A percentile compares a stretch with the other conserved stretches of the same genome.
Conservation (phyloP, 2,329 filamentous ascomycete genomes). For the Apiospora arundinis region DNA sequence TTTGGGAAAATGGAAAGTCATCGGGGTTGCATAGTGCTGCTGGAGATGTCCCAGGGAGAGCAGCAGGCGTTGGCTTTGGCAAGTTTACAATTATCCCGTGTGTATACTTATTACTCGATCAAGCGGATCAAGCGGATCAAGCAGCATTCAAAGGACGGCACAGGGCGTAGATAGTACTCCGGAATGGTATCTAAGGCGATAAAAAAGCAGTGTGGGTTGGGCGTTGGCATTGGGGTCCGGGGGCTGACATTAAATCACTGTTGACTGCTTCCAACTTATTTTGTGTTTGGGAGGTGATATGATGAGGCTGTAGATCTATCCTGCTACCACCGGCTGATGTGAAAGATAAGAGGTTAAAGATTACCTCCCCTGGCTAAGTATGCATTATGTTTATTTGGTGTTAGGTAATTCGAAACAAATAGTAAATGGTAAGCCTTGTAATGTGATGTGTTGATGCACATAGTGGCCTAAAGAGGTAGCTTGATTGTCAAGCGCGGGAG, state of each 20-base stretch:
- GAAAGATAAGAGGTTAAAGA: neutral
- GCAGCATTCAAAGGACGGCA: conserved; percentile 9
- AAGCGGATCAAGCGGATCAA: conserved; percentile 7
- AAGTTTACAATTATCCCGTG: neutral
- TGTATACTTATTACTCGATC: conserved; percentile 17
- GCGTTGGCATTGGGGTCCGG: neutral
- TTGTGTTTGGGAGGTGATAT: neutral
- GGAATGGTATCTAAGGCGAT: neutral
- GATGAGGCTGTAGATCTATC: neutral
- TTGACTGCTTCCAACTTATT: neutral
- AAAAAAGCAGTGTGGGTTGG: conserved; percentile 14
- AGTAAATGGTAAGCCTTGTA: neutral
- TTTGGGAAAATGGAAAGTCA: conserved; percentile 16
- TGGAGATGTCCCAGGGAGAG: conserved; percentile 3
- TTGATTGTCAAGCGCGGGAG: conserved; percentile 2
- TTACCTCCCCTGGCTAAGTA: neutral
- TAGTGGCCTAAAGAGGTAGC: conserved; percentile 2
- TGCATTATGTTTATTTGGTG: neutral
- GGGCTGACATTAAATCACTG: neutral
- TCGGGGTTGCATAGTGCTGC: conserved; percentile 16
- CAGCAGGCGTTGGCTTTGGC: conserved; percentile 15
- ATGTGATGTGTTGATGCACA: neutral
- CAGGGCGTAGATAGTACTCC: conserved; percentile 14
- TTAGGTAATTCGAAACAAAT: neutral
- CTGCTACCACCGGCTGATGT: neutral